Percentiles rank a stretch among this genome's conserved stretches.
Evolutionary conservation across 306 rosid genomes (phyloP).

Genomic region (Begonia peltatifolia): DNA sequence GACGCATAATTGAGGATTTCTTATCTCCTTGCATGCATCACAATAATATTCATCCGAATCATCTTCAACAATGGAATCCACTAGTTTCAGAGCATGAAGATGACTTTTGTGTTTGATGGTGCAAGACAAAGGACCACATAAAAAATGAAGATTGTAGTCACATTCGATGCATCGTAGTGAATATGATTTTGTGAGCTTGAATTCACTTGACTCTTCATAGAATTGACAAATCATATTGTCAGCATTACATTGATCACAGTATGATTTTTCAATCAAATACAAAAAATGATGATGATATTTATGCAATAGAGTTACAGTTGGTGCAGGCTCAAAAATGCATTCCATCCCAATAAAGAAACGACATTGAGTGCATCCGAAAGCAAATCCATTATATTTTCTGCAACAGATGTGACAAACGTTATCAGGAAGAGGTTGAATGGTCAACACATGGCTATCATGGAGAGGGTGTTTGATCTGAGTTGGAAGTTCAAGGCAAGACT

Average conservation of each 20-base stretch:
- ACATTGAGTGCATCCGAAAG: too few relatives aligned
- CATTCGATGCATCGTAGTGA: neutral
- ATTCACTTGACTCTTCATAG: too few relatives aligned
- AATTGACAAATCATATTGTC: too few relatives aligned
- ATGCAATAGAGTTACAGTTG: neutral
- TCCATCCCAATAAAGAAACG: too few relatives aligned
- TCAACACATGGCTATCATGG: too few relatives aligned
- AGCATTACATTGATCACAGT: neutral
- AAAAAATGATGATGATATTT: slow-evolving; percentile 3
- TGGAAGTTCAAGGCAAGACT: too few relatives aligned
- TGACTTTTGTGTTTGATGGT: neutral
- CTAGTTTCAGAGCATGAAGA: neutral
- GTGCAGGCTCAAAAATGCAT: too few relatives aligned
- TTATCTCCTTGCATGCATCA: neutral
- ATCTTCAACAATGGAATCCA: slow-evolving; percentile 1
- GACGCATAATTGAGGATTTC: too few relatives aligned
- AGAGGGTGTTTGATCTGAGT: too few relatives aligned
- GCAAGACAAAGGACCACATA: slow-evolving; percentile 1
- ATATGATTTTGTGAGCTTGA: too few relatives aligned
- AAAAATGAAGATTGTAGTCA: neutral
- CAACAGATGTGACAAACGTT: neutral
- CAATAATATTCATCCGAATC: neutral
- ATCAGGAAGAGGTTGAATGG: neutral
- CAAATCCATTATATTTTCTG: too few relatives aligned
- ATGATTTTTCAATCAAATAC: neutral